Evolutionary conservation across 176 grass and related monocot genomes (phyloP).

Genomic region (Musa beccarii): DNA sequence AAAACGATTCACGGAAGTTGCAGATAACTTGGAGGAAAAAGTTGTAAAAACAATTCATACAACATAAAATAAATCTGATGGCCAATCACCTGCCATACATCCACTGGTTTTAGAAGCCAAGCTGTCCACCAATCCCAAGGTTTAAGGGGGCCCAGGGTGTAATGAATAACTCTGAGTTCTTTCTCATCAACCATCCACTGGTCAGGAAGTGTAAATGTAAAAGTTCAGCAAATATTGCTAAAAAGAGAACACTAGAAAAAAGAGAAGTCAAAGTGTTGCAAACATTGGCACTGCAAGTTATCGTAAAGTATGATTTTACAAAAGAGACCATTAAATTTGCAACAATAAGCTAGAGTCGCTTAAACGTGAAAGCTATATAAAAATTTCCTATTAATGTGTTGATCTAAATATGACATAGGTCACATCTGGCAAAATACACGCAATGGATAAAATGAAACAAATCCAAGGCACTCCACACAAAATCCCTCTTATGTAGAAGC

Average conservation of each 20-base stretch:
- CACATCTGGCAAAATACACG: no score
- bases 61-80: constrained; percentile 2
- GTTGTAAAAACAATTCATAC: not conserved
- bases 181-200: constrained; percentile 99
- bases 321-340: no score
- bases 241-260: not conserved
- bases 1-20: not conserved
- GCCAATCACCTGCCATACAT: constrained; percentile 77
- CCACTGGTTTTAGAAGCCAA: constrained; percentile 94
- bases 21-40: no score
- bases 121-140: constrained; percentile 98
- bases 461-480: no score
- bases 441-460: no score
- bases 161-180: constrained; percentile 85
- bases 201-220: constrained; percentile 4
- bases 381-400: no score
- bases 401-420: no score
- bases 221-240: not conserved
- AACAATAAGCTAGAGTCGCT: no score
- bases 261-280: not conserved
- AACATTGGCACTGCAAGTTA: not conserved
- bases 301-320: not conserved
- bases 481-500: no score
- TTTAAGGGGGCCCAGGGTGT: constrained; percentile 87
- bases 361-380: no score